Evolutionary conservation across 2,329 filamentous ascomycete genomes (phyloP), one percentile per base, ranked within the genome.

Genomic region (Botrytis pseudocinerea): DNA sequence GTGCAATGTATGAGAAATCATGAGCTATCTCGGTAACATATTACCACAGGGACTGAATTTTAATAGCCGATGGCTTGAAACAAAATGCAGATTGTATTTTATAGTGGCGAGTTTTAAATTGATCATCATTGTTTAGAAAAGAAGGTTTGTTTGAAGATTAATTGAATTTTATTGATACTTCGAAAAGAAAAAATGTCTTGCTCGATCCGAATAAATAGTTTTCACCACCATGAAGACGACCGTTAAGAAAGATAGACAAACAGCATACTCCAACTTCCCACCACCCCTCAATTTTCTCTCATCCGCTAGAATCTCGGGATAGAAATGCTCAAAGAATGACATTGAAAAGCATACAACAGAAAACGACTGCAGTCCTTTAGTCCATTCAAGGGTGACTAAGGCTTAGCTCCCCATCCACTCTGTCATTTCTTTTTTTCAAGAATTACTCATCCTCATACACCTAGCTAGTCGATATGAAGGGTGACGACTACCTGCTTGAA

Each of bases 391-490:
- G 4, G 3, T 16, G 14, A 44, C 32, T 38, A 20, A 38, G 5
- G 10, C 14, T 38, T 8, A 7, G 4, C 10, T 12, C 20, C 5
- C 5, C 20, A 28, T 25, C 40, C 9, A 63, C 10, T n/a, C 61
- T n/a, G n/a, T 63, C 32, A 32, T 3, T 2, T 32, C 32, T 2
- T 32, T 32, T 2, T 32, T 32, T 32, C 4, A 32, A 32, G 32
- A 32, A 2, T 3, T 0, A 32, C 32, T 32, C 2, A 2, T 16
- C 2, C 14, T 28, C 42, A 4, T 9, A 44, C 1, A 0, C 1
- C 5, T 8, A 3, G 22, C 35, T 10, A 25, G 14, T 62, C 8
- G 1, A 10, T 20, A n/a, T 10, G 12, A n/a, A 10, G 61, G 16
- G 25, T 63, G 16, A 25, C 22, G 6, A 14, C 28, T 28, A 14